Conservation (phyloP, 768 basidiomycete genomes). For the Amylocystis lapponica region DNA sequence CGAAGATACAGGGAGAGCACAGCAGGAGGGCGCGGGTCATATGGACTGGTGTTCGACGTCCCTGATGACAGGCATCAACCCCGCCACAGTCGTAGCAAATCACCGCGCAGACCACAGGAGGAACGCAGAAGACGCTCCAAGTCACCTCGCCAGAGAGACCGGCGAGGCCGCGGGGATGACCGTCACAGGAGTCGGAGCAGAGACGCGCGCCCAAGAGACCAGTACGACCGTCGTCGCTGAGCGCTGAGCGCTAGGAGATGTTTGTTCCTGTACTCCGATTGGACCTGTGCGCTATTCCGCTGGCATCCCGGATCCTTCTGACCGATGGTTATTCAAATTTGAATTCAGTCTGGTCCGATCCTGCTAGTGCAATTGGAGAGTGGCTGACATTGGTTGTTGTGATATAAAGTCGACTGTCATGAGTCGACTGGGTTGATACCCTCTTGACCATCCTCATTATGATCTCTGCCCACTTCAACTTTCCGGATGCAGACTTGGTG, state of each 20-base stretch:
- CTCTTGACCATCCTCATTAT: slow-evolving; percentile 3
- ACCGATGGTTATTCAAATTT: background rate
- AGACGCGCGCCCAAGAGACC: slow-evolving; percentile 14
- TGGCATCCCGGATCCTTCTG: background rate
- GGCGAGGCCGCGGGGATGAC: slow-evolving; percentile 15
- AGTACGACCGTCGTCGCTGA: slow-evolving; percentile 13
- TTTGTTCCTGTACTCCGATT: background rate
- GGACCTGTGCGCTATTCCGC: background rate
- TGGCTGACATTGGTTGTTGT: no score
- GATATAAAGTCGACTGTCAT: no score
- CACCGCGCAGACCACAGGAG: slow-evolving; percentile 20
- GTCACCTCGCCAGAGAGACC: slow-evolving; percentile 17
- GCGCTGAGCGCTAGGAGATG: background rate
- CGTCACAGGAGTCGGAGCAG: slow-evolving; percentile 26
- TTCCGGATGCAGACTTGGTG: slow-evolving; percentile 47
- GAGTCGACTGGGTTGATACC: background rate
- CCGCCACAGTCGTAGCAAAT: slow-evolving; percentile 41
- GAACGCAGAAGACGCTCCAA: slow-evolving; percentile 17
- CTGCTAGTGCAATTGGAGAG: no score
- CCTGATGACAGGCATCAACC: slow-evolving; percentile 29
- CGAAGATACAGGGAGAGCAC: slow-evolving; percentile 55
- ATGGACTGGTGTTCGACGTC: slow-evolving; percentile 87
- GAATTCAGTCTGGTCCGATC: background rate
- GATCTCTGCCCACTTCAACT: slow-evolving; percentile 29
- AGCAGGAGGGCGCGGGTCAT: slow-evolving; percentile 32